Evolutionary conservation across 140 eudicot species (phyloP).

Genomic region (Ambrosia hybrid): DNA sequence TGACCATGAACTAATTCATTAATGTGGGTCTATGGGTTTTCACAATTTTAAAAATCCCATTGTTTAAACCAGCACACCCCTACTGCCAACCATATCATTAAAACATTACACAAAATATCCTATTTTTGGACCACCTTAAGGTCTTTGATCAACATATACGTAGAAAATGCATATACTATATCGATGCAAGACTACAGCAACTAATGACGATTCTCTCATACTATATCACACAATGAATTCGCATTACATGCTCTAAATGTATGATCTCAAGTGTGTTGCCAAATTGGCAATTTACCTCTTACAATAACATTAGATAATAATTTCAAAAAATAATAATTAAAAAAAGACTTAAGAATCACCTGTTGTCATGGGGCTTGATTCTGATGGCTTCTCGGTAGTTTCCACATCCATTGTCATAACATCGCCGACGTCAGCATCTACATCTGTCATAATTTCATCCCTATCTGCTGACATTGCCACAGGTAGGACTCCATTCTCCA

Average conservation of each 20-base stretch:
- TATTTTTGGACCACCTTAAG: too few relatives aligned
- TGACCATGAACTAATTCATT: too few relatives aligned
- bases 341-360: constrained; percentile 35
- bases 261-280: constrained; percentile 21
- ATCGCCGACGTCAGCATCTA: constrained; percentile 49
- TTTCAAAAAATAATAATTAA: constrained; percentile 21
- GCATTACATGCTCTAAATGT: constrained; percentile 28
- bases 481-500: constrained; percentile 55
- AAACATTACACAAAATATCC: too few relatives aligned
- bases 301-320: constrained; percentile 30
- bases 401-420: constrained; percentile 68
- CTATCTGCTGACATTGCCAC: constrained; percentile 35
- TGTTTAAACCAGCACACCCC: too few relatives aligned
- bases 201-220: constrained; percentile 23
- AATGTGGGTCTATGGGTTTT: too few relatives aligned
- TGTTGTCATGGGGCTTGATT: constrained; percentile 51
- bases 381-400: constrained; percentile 55
- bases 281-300: constrained; percentile 27
- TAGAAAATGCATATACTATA: too few relatives aligned
- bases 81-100: too few relatives aligned
- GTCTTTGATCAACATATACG: too few relatives aligned
- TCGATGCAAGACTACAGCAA: neutral
- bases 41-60: too few relatives aligned
- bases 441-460: constrained; percentile 78
- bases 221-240: constrained; percentile 23